A percentile compares a stretch with the other conserved stretches of the same genome.
Conservation (phyloP, 2,329 filamentous ascomycete genomes). For the Elsinoe fawcettii region DNA sequence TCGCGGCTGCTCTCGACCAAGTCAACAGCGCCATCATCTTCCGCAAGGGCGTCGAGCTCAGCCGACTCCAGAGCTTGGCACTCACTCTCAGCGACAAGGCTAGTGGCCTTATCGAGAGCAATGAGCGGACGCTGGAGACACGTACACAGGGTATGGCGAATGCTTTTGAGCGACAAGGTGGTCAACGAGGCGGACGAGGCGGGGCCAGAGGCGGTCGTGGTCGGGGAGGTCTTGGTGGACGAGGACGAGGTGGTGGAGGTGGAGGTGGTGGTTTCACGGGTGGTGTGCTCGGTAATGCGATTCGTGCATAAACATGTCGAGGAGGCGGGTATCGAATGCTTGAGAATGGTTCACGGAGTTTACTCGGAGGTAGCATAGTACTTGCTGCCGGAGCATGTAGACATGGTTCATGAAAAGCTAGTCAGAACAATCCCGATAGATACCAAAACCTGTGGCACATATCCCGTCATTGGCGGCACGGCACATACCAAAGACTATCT, state of each 20-base stretch:
- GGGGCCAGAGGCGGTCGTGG: slow-evolving; percentile 50
- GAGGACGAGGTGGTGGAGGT: slow-evolving; percentile 58
- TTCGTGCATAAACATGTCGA: slow-evolving; percentile 36
- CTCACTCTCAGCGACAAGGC: slow-evolving; percentile 95
- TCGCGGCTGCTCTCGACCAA: slow-evolving; percentile 92
- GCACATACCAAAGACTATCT: not conserved
- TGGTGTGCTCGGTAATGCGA: slow-evolving; percentile 60
- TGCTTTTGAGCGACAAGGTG: slow-evolving; percentile 88
- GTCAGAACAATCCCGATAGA: not conserved
- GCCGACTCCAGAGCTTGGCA: slow-evolving; percentile 87
- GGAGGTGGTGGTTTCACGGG: slow-evolving; percentile 77
- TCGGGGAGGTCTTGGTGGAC: slow-evolving; percentile 49
- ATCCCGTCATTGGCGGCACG: too few species aligned
- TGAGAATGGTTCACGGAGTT: slow-evolving; percentile 4
- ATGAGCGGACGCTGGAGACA: slow-evolving; percentile 95
- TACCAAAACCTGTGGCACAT: too few species aligned
- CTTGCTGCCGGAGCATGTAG: slow-evolving; percentile 10
- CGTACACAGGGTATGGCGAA: slow-evolving; percentile 92
- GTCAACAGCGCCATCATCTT: slow-evolving; percentile 97
- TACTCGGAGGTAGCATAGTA: not conserved
- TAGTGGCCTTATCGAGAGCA: slow-evolving; percentile 88
- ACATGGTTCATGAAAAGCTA: slow-evolving; percentile 14
- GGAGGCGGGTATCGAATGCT: not conserved
- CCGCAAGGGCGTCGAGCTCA: slow-evolving; percentile 98
- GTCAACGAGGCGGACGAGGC: slow-evolving; percentile 62